Base-by-base conservation (phyloP, 1,139 yeast species). In the Arxiozyma telluris region DNA sequence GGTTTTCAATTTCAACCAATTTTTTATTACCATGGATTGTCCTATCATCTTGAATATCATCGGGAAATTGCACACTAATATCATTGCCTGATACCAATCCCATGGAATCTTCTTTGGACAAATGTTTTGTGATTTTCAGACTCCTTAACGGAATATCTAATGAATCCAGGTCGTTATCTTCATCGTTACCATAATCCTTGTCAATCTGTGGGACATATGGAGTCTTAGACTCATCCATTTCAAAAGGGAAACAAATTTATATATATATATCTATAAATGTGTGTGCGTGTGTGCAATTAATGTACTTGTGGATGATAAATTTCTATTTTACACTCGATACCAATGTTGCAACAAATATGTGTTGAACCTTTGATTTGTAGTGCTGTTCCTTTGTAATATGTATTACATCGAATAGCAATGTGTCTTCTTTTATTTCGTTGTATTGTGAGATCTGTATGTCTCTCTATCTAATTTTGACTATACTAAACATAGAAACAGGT, bases 131-230 rank as follows among this genome's bases (percentile, higher is more conserved):
- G 12, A 64, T 53, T 51, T 64, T 64, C 23, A 65, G 54, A 41
- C 64, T 64, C 54, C 59, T 64, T 54, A 66, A 52, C 27, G 59
- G 59, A 15, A 62, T 23, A 17, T 63, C 67, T 25, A 66, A 54
- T 51, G 61, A 68, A 22, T 62, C 64, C 30, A 61, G 64, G 18
- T 27, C 51, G 15, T 34, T 44, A 34, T 46, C 30, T 38, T 46
- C 42, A 12, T 12, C 23, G 38, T 34, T 34, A 3, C 12, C 39
- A 34, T 12, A 34, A 34, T 34, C 17, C 12, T 34, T 34, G 39
- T 15, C 12, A 34, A 2, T 34, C n/a, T 34, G 9, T 12, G 39
- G n/a, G 6, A 34, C 2, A 34, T 12, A 15, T 34, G 39, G 17
- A 15, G 27, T 22, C 27, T 21, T 22, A 6, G 18, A 11, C 18